Conservation (phyloP, 2,329 filamentous ascomycete genomes). For the Xylariaceae sp. region DNA sequence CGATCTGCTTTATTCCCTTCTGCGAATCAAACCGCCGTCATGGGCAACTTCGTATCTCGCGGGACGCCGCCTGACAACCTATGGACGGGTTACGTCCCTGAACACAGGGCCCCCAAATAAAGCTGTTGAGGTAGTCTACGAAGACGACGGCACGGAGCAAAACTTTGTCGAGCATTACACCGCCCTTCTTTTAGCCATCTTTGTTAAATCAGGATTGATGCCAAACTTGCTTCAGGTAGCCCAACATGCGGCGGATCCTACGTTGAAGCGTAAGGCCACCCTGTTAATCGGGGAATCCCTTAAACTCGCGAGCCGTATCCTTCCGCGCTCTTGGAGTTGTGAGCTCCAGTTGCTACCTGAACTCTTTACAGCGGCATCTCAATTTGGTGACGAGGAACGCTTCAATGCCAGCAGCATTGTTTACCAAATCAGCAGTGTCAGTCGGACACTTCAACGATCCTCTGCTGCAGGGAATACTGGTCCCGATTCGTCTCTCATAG, state of each 20-base stretch:
- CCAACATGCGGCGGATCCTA: conserved; percentile 60
- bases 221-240: conserved; percentile 58
- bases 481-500: conserved; percentile 37
- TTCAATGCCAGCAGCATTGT: conserved; percentile 84
- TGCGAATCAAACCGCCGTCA: conserved; percentile 86
- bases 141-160: conserved; percentile 65
- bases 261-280: conserved; percentile 80
- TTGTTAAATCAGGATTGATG: conserved; percentile 75
- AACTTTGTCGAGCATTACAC: conserved; percentile 94
- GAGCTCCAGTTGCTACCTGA: conserved; percentile 84
- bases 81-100: conserved; percentile 85
- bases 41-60: conserved; percentile 97
- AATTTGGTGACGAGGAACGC: conserved; percentile 64
- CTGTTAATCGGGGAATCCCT: conserved; percentile 86
- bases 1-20: conserved; percentile 71
- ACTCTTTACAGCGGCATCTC: conserved; percentile 69
- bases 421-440: conserved; percentile 97
- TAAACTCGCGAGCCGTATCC: conserved; percentile 77
- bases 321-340: conserved; percentile 77
- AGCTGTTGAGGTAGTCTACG: conserved; percentile 43
- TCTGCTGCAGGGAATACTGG: conserved; percentile 44
- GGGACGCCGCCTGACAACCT: conserved; percentile 86
- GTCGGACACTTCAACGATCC: conserved; percentile 81
- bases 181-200: conserved; percentile 75
- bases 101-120: conserved; percentile 52